Evolutionary conservation across 2,329 filamentous ascomycete genomes (phyloP), one percentile per base, ranked within the genome.

Genomic region (Fusarium sp.): DNA sequence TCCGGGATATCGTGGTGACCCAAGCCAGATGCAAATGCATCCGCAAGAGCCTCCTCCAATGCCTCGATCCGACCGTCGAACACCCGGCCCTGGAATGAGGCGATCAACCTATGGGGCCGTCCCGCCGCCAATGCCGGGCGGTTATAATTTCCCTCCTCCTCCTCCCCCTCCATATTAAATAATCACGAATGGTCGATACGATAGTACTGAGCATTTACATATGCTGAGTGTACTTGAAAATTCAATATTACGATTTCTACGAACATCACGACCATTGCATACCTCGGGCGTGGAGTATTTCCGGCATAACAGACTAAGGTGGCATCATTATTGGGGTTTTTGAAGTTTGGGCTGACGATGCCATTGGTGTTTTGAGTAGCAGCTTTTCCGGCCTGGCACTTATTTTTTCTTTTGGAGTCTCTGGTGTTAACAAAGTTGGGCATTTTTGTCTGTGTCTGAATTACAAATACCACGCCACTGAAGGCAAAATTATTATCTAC

Each of bases 261-360:
- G 72, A 74, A 58, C 65, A 73, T 73, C 59, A 74, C 69, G 70
- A 73, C 70, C 67, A 71, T 67, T 58, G 70, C 70, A 74, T 74
- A 62, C 64, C 57, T 50, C 59, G 65, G 70, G 59, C 57, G 63
- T 72, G 72, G 70, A 74, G 61, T 71, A 70, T 69, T 67, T 58
- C 55, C 58, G 68, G 60, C 65, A 68, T 64, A 62, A 55, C 63
- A 67, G 60, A 72, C 56, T 55, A 55, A 65, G 59, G 58, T 62
- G 68, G 71, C 63, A 69, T 62, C 52, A 64, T 73, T 65, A 61
- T 52, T 65, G 56, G 68, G 62, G 58, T 57, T 67, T 62, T 70
- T 62, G 56, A 66, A 62, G 58, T 65, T 72, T 69, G 72, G 69
- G 62, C 69, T 59, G 57, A 73, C 54, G 52, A 62, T 57, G 60